These are phyloP conservation scores for Laguncularia racemosa DNA, from an alignment of 345 rosid species.

Conservation along the genomic window DNA sequence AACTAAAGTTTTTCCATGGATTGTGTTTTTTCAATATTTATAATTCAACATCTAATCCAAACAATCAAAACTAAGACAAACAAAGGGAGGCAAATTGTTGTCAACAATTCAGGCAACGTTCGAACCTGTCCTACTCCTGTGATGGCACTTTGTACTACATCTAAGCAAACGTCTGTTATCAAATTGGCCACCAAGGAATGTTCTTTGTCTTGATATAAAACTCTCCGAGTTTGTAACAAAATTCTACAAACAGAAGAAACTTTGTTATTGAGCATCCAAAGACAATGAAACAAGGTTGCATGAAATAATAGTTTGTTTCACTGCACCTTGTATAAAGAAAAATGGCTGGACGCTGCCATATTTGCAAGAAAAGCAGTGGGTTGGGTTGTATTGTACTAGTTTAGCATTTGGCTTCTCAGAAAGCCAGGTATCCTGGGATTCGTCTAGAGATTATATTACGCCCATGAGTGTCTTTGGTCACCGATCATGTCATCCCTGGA, in stretches of 20 bases:
- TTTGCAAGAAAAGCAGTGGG: conserved; percentile 21
- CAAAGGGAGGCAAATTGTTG: too few relatives aligned
- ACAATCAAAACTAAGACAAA: too few relatives aligned
- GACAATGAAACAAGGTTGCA: too few relatives aligned
- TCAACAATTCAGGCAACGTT: too few relatives aligned
- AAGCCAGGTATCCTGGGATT: too few relatives aligned
- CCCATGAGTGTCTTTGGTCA: too few relatives aligned
- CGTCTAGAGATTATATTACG: too few relatives aligned
- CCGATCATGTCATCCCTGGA: too few relatives aligned
- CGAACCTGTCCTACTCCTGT: conserved; percentile 29
- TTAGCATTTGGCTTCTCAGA: conserved; percentile 7
- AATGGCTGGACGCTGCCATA: conserved; percentile 15
- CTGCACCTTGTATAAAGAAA: conserved; percentile 28
- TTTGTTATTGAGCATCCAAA: too few relatives aligned
- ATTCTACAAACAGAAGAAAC: conserved; percentile 20
- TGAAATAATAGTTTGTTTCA: background rate
- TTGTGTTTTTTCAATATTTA: too few relatives aligned
- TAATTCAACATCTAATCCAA: too few relatives aligned
- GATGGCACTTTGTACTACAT: conserved; percentile 14
- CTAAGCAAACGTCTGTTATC: conserved; percentile 15
- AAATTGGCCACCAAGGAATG: conserved; percentile 41
- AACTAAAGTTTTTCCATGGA: too few relatives aligned
- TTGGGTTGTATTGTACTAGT: conserved; percentile 21
- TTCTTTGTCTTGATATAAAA: conserved; percentile 35
- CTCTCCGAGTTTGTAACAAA: conserved; percentile 29